phyloP scores from a whole-genome alignment of 2,329 filamentous ascomycete genomes.

The Pseudocercospora ulei region DNA sequence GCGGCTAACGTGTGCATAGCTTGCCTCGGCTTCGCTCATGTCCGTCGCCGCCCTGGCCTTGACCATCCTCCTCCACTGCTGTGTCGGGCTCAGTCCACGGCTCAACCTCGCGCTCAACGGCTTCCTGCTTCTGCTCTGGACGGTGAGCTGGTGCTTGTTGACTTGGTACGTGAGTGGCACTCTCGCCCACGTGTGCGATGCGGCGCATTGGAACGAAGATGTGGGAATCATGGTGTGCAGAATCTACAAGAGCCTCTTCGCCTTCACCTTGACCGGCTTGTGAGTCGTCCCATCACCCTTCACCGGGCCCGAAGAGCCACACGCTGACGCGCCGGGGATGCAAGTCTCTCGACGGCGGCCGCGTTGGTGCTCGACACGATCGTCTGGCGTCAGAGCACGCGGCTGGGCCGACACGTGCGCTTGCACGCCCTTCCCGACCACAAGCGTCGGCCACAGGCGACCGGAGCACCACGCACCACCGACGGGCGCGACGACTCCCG shows the following conservation, averaged over 20 bases:
- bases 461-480: constrained; percentile 28
- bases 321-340: too few species aligned
- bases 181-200: constrained; percentile 43
- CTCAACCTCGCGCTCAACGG: constrained; percentile 45
- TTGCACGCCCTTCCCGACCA: constrained; percentile 37
- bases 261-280: constrained; percentile 45
- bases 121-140: constrained; percentile 45
- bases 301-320: too few species aligned
- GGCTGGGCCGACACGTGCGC: constrained; percentile 36
- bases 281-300: too few species aligned
- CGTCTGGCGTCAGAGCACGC: constrained; percentile 40
- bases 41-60: constrained; percentile 43
- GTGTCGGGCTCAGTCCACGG: constrained; percentile 44
- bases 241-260: constrained; percentile 52
- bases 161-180: constrained; percentile 48
- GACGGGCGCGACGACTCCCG: constrained; percentile 16
- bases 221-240: constrained; percentile 49
- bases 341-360: constrained; percentile 41
- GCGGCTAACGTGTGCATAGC: constrained; percentile 38
- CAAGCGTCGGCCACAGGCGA: constrained; percentile 25
- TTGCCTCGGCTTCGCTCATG: constrained; percentile 45
- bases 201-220: constrained; percentile 43
- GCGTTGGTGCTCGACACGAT: constrained; percentile 45
- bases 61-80: constrained; percentile 46
- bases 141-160: constrained; percentile 44